These are phyloP conservation scores for Coprinellus aureogranulatus DNA, from an alignment of 768 basidiomycete species.

Conservation along the genomic window DNA sequence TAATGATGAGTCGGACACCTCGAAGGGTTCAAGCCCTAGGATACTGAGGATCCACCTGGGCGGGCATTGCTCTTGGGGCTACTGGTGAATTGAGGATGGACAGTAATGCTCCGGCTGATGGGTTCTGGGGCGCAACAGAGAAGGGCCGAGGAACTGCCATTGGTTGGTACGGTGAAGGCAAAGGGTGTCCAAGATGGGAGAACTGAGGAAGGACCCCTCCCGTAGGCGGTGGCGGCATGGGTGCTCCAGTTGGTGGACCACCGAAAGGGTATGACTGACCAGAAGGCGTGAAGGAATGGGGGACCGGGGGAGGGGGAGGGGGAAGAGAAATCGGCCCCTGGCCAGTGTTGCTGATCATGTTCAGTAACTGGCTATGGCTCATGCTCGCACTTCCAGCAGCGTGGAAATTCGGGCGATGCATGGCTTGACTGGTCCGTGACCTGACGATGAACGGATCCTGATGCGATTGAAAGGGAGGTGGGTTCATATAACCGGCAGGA, in stretches of 20 bases:
- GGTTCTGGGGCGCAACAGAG: conserved; percentile 11
- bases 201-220: conserved; percentile 6
- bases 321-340: conserved; percentile 12
- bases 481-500: conserved; percentile 8
- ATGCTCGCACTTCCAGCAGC: conserved; percentile 44
- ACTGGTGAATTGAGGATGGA: conserved; percentile 25
- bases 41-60: background rate
- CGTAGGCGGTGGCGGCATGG: conserved; percentile 7
- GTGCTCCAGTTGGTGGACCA: background rate
- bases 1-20: background rate
- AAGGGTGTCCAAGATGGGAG: background rate
- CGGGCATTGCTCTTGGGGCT: background rate
- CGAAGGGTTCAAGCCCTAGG: background rate
- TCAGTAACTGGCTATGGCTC: conserved; percentile 49
- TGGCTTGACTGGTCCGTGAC: conserved; percentile 46
- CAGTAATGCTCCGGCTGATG: conserved; percentile 21
- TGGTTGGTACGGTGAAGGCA: conserved; percentile 6
- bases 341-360: conserved; percentile 38
- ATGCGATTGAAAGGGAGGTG: conserved; percentile 1
- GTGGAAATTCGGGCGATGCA: conserved; percentile 34
- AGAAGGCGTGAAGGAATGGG: conserved; percentile 12
- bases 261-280: too few relatives aligned
- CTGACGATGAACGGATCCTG: conserved; percentile 44
- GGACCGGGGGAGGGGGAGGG: conserved; percentile 15
- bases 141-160: conserved; percentile 13